A percentile compares a stretch with the other conserved stretches of the same genome.
Evolutionary conservation across 768 basidiomycete species (phyloP).

Genomic region (Boletus reticuloceps): DNA sequence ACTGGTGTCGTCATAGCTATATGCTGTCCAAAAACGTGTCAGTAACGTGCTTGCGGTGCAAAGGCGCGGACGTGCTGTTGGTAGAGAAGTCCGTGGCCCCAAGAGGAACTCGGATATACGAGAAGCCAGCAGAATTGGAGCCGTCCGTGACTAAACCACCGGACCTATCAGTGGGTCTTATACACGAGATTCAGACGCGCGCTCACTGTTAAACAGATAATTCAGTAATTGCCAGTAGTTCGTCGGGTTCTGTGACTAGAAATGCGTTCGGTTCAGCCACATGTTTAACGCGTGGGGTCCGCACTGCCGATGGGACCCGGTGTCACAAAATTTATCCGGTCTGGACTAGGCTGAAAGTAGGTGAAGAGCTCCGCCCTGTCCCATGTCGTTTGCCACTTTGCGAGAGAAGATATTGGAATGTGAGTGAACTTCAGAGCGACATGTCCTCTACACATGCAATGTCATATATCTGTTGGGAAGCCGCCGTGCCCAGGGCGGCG

Average conservation of each 20-base stretch:
- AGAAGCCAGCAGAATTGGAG: constrained; percentile 61
- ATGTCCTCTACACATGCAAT: constrained; percentile 35
- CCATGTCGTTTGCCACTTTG: constrained; percentile 56
- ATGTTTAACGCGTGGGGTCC: constrained; percentile 27
- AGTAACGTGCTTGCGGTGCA: not conserved
- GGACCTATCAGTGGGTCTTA: not conserved
- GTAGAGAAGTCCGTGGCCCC: constrained; percentile 76
- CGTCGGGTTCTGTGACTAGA: constrained; percentile 46
- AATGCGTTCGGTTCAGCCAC: constrained; percentile 1
- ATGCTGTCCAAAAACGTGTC: constrained; percentile 36
- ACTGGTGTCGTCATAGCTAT: constrained; percentile 62
- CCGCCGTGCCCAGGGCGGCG: constrained; percentile 20
- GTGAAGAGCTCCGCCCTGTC: constrained; percentile 29
- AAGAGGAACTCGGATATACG: constrained; percentile 65
- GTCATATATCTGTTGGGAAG: constrained; percentile 54
- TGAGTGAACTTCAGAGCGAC: not conserved
- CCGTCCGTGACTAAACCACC: constrained; percentile 49
- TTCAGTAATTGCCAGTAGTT: constrained; percentile 60
- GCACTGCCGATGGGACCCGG: constrained; percentile 57
- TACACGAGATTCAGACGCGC: not conserved
- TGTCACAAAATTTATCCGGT: constrained; percentile 30
- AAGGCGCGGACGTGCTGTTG: constrained; percentile 36
- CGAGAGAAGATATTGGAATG: not conserved
- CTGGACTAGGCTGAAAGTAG: constrained; percentile 29
- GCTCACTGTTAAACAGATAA: constrained; percentile 50